Percentiles rank a stretch among this genome's conserved stretches.
Conservation (phyloP, 1,139 yeast genomes). For the Pneumocystis wakefieldiae region DNA sequence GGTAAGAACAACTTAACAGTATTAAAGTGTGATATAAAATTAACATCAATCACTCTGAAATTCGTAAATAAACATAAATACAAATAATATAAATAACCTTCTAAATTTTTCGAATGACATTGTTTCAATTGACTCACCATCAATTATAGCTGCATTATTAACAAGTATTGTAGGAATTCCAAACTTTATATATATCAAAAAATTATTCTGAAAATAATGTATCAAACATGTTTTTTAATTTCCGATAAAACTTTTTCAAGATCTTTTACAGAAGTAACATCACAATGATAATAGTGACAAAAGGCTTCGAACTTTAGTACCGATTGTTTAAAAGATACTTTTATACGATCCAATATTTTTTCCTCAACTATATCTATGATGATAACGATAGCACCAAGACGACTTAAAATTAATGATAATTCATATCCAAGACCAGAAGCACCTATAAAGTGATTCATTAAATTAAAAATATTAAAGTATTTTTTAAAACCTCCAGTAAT, state of each 20-base stretch:
- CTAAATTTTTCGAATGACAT: not conserved
- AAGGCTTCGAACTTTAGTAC: not conserved
- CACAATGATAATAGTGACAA: not conserved
- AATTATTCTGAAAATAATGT: not conserved
- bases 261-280: not conserved
- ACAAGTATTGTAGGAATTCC: not conserved
- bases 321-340: not conserved
- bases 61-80: not conserved
- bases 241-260: not conserved
- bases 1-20: constrained; percentile 61
- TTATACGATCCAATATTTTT: not conserved
- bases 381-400: not conserved
- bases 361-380: not conserved
- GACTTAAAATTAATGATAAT: not conserved
- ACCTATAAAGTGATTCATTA: not conserved
- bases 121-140: not conserved
- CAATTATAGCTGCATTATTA: not conserved
- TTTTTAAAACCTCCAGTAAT: not conserved
- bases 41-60: constrained; percentile 18
- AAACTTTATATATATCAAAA: not conserved
- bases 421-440: not conserved
- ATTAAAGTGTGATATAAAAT: constrained; percentile 53
- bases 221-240: not conserved
- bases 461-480: not conserved
- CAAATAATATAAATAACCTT: not conserved